Base-by-base conservation (phyloP, 768 basidiomycete genomes). In the Termitomyces heimii region DNA sequence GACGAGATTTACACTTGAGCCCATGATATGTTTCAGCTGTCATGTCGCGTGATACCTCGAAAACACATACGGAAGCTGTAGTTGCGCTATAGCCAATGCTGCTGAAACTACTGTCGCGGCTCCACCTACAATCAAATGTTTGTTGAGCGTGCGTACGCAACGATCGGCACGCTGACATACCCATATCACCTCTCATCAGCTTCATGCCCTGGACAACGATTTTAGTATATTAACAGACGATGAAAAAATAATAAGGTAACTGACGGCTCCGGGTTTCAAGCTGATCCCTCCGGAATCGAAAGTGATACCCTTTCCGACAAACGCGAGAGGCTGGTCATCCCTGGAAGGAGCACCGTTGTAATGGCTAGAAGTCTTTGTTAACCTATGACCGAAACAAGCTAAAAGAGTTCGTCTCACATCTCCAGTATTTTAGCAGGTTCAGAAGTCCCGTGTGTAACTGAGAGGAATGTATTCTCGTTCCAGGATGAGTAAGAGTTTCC, bases 241-340 rank as follows among this genome's bases (percentile, higher is more conserved):
- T 5, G 14, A 28, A 31, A 42, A 34, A 22, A 16, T 24, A 39
- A 49, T 18, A 43, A 51, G 53, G 45, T 8, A 7, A 76, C 82
- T 64, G 59, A 85, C 89, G 34, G 78, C 77, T 34, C 78, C 67
- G n/a, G 89, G 83, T 71, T 94, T 94, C 70, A 95, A 72, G 58
- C 86, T 88, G 70, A 93, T 93, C 62, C 91, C 91, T 77, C 92
- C 92, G 3, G 85, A 84, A 70, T 95, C 92, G 61, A 94, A 95
- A 16, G 92, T 93, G 67, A 94, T 86, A 59, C 92, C 92, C 68
- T 94, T 94, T 34, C 92, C 92, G 35, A 94, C 89, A 58, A 92
- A 77, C 3, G 83, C 86, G 14, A 91, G 75, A 3, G 90, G 91
- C 53, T 76, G 76, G 0, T 75, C 83, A 50, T 78, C 71, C 60